Conservation (phyloP, 805 yeast genomes). For the Myxozyma vanderwaltii region DNA sequence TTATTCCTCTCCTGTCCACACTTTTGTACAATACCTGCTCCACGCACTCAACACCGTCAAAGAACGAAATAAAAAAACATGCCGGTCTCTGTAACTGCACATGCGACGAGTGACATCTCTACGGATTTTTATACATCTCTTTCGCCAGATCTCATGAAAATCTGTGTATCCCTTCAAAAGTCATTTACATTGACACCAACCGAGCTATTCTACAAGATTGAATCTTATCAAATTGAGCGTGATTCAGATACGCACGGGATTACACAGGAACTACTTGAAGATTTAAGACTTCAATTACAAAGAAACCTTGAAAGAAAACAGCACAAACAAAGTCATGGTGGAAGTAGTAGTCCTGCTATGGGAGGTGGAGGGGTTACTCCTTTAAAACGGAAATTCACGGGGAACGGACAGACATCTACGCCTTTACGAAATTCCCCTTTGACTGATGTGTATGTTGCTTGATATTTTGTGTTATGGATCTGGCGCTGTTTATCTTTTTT, state of each 20-base stretch:
- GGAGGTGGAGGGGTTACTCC: constrained; percentile 19
- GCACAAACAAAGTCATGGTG: not conserved
- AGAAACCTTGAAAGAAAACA: constrained; percentile 23
- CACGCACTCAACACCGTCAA: constrained; percentile 5
- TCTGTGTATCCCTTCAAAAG: constrained; percentile 10
- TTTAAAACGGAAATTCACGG: constrained; percentile 23
- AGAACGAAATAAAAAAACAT: too few species aligned
- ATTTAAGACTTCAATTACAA: constrained; percentile 22
- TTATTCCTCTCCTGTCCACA: not conserved
- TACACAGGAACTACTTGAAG: constrained; percentile 18
- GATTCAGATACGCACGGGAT: not conserved
- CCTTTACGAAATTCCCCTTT: constrained; percentile 19
- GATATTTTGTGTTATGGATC: not conserved
- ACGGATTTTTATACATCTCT: not conserved
- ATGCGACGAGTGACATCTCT: not conserved
- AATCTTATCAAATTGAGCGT: constrained; percentile 14
- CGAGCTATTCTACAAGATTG: constrained; percentile 29
- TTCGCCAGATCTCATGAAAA: not conserved
- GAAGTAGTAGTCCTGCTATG: constrained; percentile 1
- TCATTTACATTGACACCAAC: constrained; percentile 16
- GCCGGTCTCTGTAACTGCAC: too few species aligned
- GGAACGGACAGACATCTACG: constrained; percentile 6
- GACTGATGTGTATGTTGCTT: constrained; percentile 10
- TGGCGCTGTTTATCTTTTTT: not conserved
- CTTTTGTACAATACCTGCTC: not conserved